Conservation (phyloP, 352 stramenopile species). For the Phytophthora pisi region DNA sequence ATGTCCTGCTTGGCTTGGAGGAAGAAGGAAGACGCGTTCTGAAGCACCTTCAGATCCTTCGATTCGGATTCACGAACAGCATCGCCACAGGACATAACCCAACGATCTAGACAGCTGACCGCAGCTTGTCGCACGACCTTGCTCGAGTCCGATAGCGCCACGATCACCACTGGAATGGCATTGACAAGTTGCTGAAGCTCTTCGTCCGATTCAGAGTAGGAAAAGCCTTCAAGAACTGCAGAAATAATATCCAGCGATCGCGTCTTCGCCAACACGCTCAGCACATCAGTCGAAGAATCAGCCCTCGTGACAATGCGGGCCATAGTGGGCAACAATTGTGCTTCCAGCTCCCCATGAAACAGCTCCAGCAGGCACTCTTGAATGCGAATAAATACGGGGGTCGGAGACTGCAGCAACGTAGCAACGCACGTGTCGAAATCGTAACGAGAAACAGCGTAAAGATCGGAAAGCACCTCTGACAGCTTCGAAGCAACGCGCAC, state of each 20-base stretch:
- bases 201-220: constrained; percentile 43
- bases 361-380: constrained; percentile 59
- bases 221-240: constrained; percentile 59
- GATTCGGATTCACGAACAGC: constrained; percentile 26
- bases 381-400: constrained; percentile 64
- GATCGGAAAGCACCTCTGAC: constrained; percentile 45
- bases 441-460: constrained; percentile 48
- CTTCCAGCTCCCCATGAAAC: constrained; percentile 57
- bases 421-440: constrained; percentile 72
- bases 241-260: constrained; percentile 72
- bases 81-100: constrained; percentile 41
- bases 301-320: constrained; percentile 48
- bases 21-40: constrained; percentile 48
- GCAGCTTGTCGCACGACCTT: constrained; percentile 65
- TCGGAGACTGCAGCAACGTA: constrained; percentile 67
- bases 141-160: constrained; percentile 61
- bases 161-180: constrained; percentile 65
- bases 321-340: constrained; percentile 71
- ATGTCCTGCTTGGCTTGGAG: constrained; percentile 77
- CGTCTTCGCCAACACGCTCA: constrained; percentile 60
- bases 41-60: constrained; percentile 36
- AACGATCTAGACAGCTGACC: constrained; percentile 63
- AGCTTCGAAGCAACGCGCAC: constrained; percentile 59
- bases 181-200: constrained; percentile 53
- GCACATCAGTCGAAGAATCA: constrained; percentile 35